Percentiles rank a stretch among this genome's conserved stretches.
phyloP scores from a whole-genome alignment of 2,329 filamentous ascomycete genomes.

The Diaporthe sp. region DNA sequence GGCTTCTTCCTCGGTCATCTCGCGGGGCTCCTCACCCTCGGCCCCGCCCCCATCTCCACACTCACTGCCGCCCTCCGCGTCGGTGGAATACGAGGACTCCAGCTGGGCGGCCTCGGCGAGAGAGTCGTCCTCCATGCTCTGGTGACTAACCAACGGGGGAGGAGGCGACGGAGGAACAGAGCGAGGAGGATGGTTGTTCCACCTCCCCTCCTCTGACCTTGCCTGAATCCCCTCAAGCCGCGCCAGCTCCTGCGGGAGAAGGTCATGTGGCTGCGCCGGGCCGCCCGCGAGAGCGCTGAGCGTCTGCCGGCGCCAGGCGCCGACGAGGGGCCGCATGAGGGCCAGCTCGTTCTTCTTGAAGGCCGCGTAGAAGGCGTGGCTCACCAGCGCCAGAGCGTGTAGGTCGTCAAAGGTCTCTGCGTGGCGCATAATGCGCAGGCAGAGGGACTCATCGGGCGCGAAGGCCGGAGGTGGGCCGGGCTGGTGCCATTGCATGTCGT shows the following conservation, averaged over 20 bases:
- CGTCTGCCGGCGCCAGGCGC: conserved; percentile 40
- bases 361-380: conserved; percentile 58
- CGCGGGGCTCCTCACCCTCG: conserved; percentile 41
- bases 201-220: not conserved
- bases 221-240: not conserved
- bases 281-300: conserved; percentile 24
- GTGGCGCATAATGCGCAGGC: conserved; percentile 57
- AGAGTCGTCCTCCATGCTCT: conserved; percentile 1
- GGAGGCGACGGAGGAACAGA: not conserved
- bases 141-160: not conserved
- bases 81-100: not conserved
- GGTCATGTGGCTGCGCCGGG: conserved; percentile 37
- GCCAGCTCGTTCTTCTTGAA: conserved; percentile 61
- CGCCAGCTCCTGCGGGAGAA: not conserved
- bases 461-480: not conserved
- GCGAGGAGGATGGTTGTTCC: not conserved
- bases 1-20: conserved; percentile 58
- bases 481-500: not conserved
- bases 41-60: not conserved
- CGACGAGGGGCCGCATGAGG: conserved; percentile 50
- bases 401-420: conserved; percentile 59
- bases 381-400: conserved; percentile 58
- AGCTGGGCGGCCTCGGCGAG: conserved; percentile 25
- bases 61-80: not conserved
- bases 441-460: conserved; percentile 50